Conservation (phyloP, 116 monocot species). For the Dioscorea cayenensis region DNA sequence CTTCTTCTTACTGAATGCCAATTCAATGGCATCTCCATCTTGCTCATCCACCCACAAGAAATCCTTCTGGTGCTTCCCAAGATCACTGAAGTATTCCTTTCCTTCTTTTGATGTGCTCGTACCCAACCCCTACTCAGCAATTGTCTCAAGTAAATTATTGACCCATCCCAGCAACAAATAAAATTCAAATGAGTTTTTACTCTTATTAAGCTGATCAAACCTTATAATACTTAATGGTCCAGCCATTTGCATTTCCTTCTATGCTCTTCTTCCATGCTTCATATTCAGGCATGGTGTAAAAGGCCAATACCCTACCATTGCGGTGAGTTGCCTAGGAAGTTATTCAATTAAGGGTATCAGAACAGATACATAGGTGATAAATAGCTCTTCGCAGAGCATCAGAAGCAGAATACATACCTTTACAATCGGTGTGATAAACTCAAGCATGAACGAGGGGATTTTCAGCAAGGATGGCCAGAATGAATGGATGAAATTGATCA, state of each 20-base stretch:
- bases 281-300: slow-evolving; percentile 94
- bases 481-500: slow-evolving; percentile 89
- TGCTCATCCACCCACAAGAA: slow-evolving; percentile 72
- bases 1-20: slow-evolving; percentile 96
- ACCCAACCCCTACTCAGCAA: slow-evolving; percentile 61
- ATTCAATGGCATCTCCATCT: slow-evolving; percentile 84
- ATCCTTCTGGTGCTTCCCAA: slow-evolving; percentile 69
- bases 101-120: slow-evolving; percentile 90
- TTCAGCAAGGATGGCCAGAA: slow-evolving; percentile 96
- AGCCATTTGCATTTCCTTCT: slow-evolving; percentile 54
- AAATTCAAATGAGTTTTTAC: not conserved
- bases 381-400: not conserved
- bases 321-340: slow-evolving; percentile 49
- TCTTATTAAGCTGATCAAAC: slow-evolving; percentile 20
- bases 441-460: slow-evolving; percentile 82
- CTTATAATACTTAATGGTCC: slow-evolving; percentile 95
- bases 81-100: slow-evolving; percentile 69
- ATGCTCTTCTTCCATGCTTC: slow-evolving; percentile 88
- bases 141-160: not conserved
- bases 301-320: slow-evolving; percentile 48
- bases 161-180: not conserved
- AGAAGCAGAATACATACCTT: slow-evolving; percentile 42
- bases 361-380: too few species aligned
- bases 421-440: slow-evolving; percentile 93
- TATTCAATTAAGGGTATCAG: too few species aligned